These are phyloP conservation scores for Macrolepiota dolichaula DNA, from an alignment of 768 basidiomycete species.

Conservation along the genomic window DNA sequence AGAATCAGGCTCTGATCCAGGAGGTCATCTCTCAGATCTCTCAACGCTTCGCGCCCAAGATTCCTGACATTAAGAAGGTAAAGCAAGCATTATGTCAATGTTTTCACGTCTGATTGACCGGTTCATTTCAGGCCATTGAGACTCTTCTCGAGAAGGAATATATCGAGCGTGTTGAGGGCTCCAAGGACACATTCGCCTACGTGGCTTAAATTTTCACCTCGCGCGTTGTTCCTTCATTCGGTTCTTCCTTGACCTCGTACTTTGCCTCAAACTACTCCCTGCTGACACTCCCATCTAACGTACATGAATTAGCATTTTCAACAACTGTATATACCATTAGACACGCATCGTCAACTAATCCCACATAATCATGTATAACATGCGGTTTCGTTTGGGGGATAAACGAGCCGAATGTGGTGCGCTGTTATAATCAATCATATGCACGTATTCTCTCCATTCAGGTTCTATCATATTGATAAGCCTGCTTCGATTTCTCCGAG, in stretches of 20 bases:
- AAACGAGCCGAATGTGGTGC: not conserved
- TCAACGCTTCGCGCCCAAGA: slow-evolving; percentile 86
- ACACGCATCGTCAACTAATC: slow-evolving; percentile 11
- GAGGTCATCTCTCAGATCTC: slow-evolving; percentile 90
- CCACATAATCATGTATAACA: slow-evolving; percentile 11
- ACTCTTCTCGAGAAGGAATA: slow-evolving; percentile 95
- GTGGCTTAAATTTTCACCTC: slow-evolving; percentile 46
- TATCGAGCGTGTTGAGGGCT: slow-evolving; percentile 89
- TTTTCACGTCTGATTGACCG: slow-evolving; percentile 10
- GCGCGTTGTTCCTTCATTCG: slow-evolving; percentile 1
- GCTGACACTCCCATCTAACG: slow-evolving; percentile 2
- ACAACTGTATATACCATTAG: slow-evolving; percentile 13
- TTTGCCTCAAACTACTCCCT: not conserved
- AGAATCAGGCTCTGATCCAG: slow-evolving; percentile 86
- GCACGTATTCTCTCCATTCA: not conserved
- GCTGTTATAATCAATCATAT: not conserved
- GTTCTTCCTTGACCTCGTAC: slow-evolving; percentile 3
- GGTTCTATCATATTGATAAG: slow-evolving; percentile 33
- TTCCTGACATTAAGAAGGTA: slow-evolving; percentile 96
- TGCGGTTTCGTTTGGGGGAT: not conserved
- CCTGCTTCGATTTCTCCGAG: slow-evolving; percentile 86
- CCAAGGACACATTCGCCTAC: slow-evolving; percentile 86
- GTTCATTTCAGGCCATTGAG: slow-evolving; percentile 69
- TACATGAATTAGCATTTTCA: slow-evolving; percentile 8
- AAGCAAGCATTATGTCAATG: not conserved